Conservation (phyloP, 176 grass and related monocot species). For the Zoysia japonica region DNA sequence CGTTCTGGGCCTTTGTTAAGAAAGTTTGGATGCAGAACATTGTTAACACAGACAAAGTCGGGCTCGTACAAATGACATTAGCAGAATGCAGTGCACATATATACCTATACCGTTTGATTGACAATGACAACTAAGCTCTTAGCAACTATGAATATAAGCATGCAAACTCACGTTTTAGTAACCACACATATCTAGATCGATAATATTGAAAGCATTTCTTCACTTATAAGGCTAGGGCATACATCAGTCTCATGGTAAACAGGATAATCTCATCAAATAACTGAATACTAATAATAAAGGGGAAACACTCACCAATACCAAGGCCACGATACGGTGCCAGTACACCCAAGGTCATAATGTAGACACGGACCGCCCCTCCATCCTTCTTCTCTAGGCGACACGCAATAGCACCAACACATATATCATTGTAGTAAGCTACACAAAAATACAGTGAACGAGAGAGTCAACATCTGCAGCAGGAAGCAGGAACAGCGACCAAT, state of each 20-base stretch:
- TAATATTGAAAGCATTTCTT: neutral
- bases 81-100: neutral
- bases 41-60: neutral
- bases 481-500: neutral
- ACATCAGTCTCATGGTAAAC: slow-evolving; percentile 5
- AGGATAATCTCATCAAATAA: slow-evolving; percentile 21
- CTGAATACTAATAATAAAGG: slow-evolving; percentile 7
- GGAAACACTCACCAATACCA: slow-evolving; percentile 68
- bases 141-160: slow-evolving; percentile 10
- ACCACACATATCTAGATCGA: neutral
- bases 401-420: slow-evolving; percentile 89
- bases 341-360: slow-evolving; percentile 98
- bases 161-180: neutral
- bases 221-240: neutral
- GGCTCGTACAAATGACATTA: slow-evolving; percentile 19
- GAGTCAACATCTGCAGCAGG: neutral
- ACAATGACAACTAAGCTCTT: neutral
- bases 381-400: slow-evolving; percentile 97
- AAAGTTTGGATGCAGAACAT: slow-evolving; percentile 7
- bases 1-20: neutral
- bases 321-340: slow-evolving; percentile 89
- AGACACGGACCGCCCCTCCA: slow-evolving; percentile 71
- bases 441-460: slow-evolving; percentile 30
- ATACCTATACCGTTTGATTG: slow-evolving; percentile 19
- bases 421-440: slow-evolving; percentile 94